phyloP scores from a whole-genome alignment of 1,284 basidiomycete genomes.

The Rugosomyces carneus region DNA sequence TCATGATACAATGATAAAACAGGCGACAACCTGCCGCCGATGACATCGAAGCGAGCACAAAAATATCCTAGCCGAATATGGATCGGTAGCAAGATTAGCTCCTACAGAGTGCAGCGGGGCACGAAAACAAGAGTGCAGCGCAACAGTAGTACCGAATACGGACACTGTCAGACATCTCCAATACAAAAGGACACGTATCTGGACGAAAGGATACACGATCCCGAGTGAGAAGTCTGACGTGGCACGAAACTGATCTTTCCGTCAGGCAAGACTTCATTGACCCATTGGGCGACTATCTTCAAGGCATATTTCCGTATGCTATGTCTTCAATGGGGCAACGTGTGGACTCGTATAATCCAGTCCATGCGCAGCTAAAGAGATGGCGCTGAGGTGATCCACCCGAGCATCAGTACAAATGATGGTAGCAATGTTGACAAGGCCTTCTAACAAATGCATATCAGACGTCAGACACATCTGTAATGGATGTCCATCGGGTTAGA shows the following conservation, averaged over 20 bases:
- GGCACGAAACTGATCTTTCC: slow-evolving; percentile 1
- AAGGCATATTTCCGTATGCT: neutral
- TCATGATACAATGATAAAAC: neutral
- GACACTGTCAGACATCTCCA: no score
- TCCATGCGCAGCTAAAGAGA: neutral
- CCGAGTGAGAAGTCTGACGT: slow-evolving; percentile 4
- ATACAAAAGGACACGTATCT: neutral
- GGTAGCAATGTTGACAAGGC: neutral
- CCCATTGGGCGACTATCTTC: slow-evolving; percentile 2
- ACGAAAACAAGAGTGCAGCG: no score
- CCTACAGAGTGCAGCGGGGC: no score
- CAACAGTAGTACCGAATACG: neutral
- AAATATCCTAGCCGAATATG: neutral
- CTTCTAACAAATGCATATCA: neutral
- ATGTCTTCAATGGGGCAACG: neutral
- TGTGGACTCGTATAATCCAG: neutral
- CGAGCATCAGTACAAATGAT: neutral
- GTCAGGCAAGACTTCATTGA: no score
- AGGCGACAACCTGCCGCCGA: neutral
- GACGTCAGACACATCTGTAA: slow-evolving; percentile 4
- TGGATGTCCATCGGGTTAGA: neutral
- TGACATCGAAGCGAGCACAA: neutral
- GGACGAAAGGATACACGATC: slow-evolving; percentile 9
- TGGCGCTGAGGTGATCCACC: neutral
- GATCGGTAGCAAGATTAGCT: no score